phyloP scores from a whole-genome alignment of 1,284 basidiomycete species.

The Filobasidium uniguttulatum region DNA sequence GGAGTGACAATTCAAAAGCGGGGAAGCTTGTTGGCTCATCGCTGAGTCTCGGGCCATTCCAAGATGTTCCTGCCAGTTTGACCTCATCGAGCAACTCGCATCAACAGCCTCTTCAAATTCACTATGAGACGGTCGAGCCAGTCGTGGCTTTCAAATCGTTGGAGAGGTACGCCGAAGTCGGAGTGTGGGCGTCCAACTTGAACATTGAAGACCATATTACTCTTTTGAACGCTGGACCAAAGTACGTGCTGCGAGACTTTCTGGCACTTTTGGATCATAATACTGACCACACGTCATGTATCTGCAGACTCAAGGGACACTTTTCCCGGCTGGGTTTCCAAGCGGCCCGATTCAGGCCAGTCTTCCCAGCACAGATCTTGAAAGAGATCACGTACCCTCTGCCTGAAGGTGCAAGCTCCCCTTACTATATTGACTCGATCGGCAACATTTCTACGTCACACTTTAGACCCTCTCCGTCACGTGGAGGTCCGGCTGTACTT shows the following conservation, averaged over 20 bases:
- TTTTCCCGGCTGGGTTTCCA: slow-evolving; percentile 89
- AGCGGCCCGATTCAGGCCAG: slow-evolving; percentile 52
- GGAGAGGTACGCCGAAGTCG: slow-evolving; percentile 70
- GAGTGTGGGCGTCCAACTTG: slow-evolving; percentile 91
- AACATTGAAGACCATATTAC: slow-evolving; percentile 81
- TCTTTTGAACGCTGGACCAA: slow-evolving; percentile 74
- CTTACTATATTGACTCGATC: slow-evolving; percentile 79
- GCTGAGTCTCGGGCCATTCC: slow-evolving; percentile 77
- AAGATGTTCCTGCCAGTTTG: slow-evolving; percentile 51
- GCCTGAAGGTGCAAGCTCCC: slow-evolving; percentile 62
- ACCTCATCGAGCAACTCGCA: slow-evolving; percentile 35
- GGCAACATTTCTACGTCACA: slow-evolving; percentile 95
- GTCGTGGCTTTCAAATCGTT: slow-evolving; percentile 62
- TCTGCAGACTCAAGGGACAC: slow-evolving; percentile 85
- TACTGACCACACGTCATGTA: not conserved
- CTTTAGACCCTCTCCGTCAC: slow-evolving; percentile 48
- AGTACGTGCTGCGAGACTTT: slow-evolving; percentile 48
- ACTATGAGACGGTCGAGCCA: slow-evolving; percentile 68
- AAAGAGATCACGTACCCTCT: slow-evolving; percentile 57
- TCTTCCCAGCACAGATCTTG: slow-evolving; percentile 54
- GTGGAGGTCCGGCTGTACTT: slow-evolving; percentile 38
- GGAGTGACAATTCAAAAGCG: slow-evolving; percentile 16
- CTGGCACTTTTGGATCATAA: not conserved
- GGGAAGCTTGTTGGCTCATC: slow-evolving; percentile 61
- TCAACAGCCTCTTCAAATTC: slow-evolving; percentile 56